Evolutionary conservation across 345 rosid genomes (phyloP).

Genomic region (Kandelia obovata): DNA sequence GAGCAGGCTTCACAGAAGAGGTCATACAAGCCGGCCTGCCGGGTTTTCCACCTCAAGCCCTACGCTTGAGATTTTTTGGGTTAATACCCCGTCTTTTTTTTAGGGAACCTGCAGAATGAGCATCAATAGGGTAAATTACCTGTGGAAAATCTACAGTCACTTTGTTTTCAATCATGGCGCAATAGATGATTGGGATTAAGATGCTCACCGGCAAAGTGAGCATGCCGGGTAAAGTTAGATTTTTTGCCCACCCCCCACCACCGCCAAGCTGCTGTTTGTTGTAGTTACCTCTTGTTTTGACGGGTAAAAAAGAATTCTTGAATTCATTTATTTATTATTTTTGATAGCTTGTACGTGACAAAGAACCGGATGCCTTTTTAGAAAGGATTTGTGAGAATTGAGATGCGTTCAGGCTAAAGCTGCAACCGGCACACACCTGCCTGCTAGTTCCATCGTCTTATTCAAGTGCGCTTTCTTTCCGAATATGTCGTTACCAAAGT

Average conservation of each 20-base stretch:
- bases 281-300: not conserved
- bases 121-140: not conserved
- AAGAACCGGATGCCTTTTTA: no score
- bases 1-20: slow-evolving; percentile 58
- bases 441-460: no score
- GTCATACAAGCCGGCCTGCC: slow-evolving; percentile 70
- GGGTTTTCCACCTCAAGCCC: slow-evolving; percentile 79
- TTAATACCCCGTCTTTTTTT: not conserved
- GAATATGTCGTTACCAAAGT: no score
- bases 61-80: slow-evolving; percentile 33
- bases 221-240: not conserved
- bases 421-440: no score
- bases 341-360: not conserved
- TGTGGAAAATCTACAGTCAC: not conserved
- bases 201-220: not conserved
- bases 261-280: not conserved
- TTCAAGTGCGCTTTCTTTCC: no score
- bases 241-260: not conserved
- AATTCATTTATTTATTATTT: not conserved
- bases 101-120: not conserved
- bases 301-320: no score
- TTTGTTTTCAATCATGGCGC: not conserved
- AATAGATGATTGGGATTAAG: not conserved
- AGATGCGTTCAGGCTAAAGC: no score
- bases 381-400: no score